Evolutionary conservation across 345 rosid species (phyloP), one percentile per base, ranked within the genome.

Genomic region (Eucalyptus dawsonii): DNA sequence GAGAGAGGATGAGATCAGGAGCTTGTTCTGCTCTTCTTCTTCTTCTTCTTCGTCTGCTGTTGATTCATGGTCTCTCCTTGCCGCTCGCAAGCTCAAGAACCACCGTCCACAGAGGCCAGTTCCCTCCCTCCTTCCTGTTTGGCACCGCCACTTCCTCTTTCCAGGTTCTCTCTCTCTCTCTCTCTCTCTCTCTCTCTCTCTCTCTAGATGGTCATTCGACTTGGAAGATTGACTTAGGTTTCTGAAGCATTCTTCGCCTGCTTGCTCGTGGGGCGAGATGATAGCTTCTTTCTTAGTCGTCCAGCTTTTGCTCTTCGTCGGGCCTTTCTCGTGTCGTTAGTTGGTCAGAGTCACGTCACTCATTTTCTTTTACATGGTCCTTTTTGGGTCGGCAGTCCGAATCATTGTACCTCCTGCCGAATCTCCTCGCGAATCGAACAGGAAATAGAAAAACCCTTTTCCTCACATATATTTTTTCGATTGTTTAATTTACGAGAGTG

Each of bases 111-210:
- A 81, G 91, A 14, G 83, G 50, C 83, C 91, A 89, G 31, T 89
- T 89, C 80, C 91, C 91, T 49, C 65, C 56, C 44, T 87, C 91
- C 6, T 89, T 89, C 72, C 34, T 89, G 45, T 89, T 89, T 31
- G 91, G 91, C 45, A 89, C 87, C 34, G 44, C 87, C 58, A 88
- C 89, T 42, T 88, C 89, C 34, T 88, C 89, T 51, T 88, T 42
- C 86, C 89, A 88, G 89, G 89, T 76, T 76, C 47, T 76, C 83
- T 40, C 83, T 76, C 83, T 72, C 80, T 69, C 86, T 67, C 37
- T 31, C 34, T 47, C 72, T 15, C 8, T 34, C n/a, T n/a, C 50
- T 67, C 22, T 22, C 51, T 45, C 24, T n/a, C 44, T 12, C 11
- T 69, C 44, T 14, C 14, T 49, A 44, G 31, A 72, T 51, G 49